Evolutionary conservation across 1,284 basidiomycete species (phyloP).

Genomic region (Trametes sp.): DNA sequence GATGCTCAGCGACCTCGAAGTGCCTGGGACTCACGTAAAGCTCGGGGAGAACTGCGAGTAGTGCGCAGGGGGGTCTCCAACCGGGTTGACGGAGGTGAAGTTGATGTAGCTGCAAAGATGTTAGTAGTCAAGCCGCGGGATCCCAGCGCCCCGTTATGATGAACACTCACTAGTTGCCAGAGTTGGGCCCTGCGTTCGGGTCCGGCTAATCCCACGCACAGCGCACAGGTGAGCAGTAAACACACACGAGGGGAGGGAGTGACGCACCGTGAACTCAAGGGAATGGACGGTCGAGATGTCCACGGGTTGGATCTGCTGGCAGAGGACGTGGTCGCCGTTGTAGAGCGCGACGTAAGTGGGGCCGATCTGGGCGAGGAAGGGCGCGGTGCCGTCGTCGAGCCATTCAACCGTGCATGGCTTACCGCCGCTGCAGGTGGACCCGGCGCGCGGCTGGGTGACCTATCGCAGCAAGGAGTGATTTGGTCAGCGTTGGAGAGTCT

Average conservation of each 20-base stretch:
- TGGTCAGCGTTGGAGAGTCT: no score
- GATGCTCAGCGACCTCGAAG: no score
- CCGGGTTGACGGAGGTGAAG: slow-evolving; percentile 54
- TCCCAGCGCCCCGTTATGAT: neutral
- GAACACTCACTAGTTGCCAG: slow-evolving; percentile 57
- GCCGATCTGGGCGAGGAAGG: slow-evolving; percentile 58
- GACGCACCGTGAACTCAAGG: slow-evolving; percentile 48
- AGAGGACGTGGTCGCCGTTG: slow-evolving; percentile 60
- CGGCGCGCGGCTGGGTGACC: slow-evolving; percentile 56
- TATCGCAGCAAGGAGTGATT: no score
- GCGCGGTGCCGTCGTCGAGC: slow-evolving; percentile 65
- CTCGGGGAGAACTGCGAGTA: slow-evolving; percentile 60
- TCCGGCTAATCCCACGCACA: no score
- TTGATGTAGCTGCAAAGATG: slow-evolving; percentile 60
- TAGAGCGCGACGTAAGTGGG: slow-evolving; percentile 60
- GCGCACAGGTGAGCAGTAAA: neutral
- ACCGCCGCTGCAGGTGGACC: slow-evolving; percentile 57
- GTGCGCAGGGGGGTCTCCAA: slow-evolving; percentile 44
- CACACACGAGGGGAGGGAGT: neutral
- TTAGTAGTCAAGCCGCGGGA: neutral
- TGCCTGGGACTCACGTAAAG: slow-evolving; percentile 46
- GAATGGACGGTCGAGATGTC: slow-evolving; percentile 46
- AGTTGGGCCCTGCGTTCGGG: slow-evolving; percentile 58
- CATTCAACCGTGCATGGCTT: slow-evolving; percentile 61
- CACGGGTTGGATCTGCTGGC: slow-evolving; percentile 54